Evolutionary conservation across 257 asterid species (phyloP).

Genomic region (Eustoma russellianum): DNA sequence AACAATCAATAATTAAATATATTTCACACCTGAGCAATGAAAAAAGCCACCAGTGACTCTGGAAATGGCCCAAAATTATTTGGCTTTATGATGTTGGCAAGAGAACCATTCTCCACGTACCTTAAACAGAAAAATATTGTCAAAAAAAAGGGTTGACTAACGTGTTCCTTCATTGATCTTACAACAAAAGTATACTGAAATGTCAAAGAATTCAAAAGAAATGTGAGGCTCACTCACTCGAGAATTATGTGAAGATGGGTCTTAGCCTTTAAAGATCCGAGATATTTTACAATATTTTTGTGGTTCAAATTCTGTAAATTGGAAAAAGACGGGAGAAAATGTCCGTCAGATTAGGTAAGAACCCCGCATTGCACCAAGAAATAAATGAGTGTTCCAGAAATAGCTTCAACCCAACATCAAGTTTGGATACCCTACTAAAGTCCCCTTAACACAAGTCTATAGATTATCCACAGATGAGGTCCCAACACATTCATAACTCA

Average conservation of each 20-base stretch:
- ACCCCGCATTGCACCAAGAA: not conserved
- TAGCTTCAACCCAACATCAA: no score
- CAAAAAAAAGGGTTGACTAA: not conserved
- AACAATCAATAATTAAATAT: conserved; percentile 12
- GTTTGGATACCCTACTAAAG: no score
- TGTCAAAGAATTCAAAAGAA: conserved; percentile 9
- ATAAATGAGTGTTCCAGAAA: not conserved
- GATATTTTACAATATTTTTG: conserved; percentile 90
- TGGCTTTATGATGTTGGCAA: conserved; percentile 94
- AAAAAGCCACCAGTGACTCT: conserved; percentile 92
- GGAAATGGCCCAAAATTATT: conserved; percentile 99
- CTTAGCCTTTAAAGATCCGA: conserved; percentile 95
- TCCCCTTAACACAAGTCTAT: no score
- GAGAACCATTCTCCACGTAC: conserved; percentile 98
- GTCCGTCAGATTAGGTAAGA: conserved; percentile 10
- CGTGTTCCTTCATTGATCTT: no score
- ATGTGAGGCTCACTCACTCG: conserved; percentile 54
- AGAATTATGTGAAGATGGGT: conserved; percentile 92
- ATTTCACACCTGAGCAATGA: conserved; percentile 81
- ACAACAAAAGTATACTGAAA: no score
- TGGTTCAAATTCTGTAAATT: conserved; percentile 85
- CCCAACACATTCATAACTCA: no score
- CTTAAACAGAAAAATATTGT: conserved; percentile 26
- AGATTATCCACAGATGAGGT: no score
- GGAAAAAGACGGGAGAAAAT: conserved; percentile 1